These are phyloP conservation scores for Isatis tinctoria DNA, from an alignment of 345 rosid species.

Conservation along the genomic window DNA sequence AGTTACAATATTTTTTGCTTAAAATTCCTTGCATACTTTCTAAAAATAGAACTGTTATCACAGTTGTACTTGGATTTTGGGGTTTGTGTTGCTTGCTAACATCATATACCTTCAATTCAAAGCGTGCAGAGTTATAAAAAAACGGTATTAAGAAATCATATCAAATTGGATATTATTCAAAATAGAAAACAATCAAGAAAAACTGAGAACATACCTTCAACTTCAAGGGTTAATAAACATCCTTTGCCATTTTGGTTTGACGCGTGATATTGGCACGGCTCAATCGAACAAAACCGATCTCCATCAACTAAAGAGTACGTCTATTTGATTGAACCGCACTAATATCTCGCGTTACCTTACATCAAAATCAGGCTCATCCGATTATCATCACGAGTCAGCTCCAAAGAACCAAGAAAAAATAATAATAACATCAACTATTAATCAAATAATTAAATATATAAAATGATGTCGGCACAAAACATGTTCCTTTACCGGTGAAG, in stretches of 20 bases:
- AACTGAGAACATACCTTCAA: background rate
- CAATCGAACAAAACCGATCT: slow-evolving; percentile 66
- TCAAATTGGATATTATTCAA: background rate
- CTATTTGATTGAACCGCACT: slow-evolving; percentile 84
- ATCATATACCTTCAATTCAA: background rate
- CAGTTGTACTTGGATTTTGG: slow-evolving; percentile 20
- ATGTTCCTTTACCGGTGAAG: background rate
- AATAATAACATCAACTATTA: background rate
- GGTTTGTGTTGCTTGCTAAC: background rate
- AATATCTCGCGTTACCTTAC: slow-evolving; percentile 53
- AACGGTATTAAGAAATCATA: background rate
- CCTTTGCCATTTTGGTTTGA: background rate
- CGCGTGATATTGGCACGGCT: slow-evolving; percentile 99
- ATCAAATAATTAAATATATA: background rate
- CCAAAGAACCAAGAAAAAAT: background rate
- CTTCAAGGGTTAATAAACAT: background rate
- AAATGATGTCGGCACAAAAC: background rate
- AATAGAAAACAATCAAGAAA: background rate
- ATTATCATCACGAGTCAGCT: background rate
- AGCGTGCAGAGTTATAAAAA: background rate
- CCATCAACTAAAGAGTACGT: slow-evolving; percentile 31
- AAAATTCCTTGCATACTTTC: slow-evolving; percentile 2
- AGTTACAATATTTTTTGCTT: background rate
- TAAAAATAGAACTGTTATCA: slow-evolving; percentile 1
- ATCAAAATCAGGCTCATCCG: background rate